Percentiles rank a stretch among this genome's conserved stretches.
Evolutionary conservation across 495 filamentous ascomycete genomes (phyloP).

Genomic region (Hypoxylon trugodes): DNA sequence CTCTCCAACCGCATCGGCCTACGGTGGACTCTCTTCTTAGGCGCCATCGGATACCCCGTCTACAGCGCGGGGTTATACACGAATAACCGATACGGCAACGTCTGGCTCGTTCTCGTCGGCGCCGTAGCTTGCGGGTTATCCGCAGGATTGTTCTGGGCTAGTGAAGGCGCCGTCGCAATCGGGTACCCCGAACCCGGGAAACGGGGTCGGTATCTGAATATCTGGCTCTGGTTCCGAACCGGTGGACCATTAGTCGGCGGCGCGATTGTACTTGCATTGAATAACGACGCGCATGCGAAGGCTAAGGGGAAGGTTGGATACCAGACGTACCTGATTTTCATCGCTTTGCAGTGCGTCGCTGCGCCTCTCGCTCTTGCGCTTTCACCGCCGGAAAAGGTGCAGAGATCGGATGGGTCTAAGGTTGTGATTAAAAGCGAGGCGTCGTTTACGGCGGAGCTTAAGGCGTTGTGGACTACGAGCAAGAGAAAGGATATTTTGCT

Average conservation of each 20-base stretch:
- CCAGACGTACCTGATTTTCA: slow-evolving; percentile 62
- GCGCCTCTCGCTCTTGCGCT: slow-evolving; percentile 61
- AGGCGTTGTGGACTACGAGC: slow-evolving; percentile 56
- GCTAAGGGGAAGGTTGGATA: slow-evolving; percentile 63
- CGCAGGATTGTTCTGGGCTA: slow-evolving; percentile 65
- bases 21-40: slow-evolving; percentile 61
- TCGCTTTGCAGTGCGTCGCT: slow-evolving; percentile 61
- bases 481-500: slow-evolving; percentile 59
- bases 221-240: slow-evolving; percentile 66
- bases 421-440: slow-evolving; percentile 48
- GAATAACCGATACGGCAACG: slow-evolving; percentile 65
- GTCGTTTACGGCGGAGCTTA: slow-evolving; percentile 57
- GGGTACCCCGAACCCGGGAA: slow-evolving; percentile 64
- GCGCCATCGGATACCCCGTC: slow-evolving; percentile 64
- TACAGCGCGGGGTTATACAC: slow-evolving; percentile 66
- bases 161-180: slow-evolving; percentile 65
- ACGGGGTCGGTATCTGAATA: slow-evolving; percentile 62
- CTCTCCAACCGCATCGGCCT: slow-evolving; percentile 63
- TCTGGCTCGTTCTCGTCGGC: slow-evolving; percentile 66
- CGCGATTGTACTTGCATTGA: slow-evolving; percentile 65
- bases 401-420: slow-evolving; percentile 57
- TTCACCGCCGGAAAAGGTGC: slow-evolving; percentile 63
- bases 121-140: slow-evolving; percentile 64
- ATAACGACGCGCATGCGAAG: slow-evolving; percentile 50
- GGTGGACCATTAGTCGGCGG: slow-evolving; percentile 64